Evolutionary conservation across 1,139 yeast species (phyloP).

Genomic region (Komagataea norvegica): DNA sequence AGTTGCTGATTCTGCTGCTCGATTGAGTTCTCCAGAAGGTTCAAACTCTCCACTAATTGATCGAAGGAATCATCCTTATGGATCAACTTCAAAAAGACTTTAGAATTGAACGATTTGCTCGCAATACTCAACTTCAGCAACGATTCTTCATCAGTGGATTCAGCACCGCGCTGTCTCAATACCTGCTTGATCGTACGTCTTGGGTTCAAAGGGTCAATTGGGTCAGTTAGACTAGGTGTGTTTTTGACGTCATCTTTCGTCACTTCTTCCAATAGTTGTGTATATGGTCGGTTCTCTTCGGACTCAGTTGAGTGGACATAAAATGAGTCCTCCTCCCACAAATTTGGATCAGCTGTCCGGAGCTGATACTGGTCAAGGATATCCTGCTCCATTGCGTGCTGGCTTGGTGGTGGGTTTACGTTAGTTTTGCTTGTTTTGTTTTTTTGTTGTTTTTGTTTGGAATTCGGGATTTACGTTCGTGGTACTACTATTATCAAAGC

Average conservation of each 20-base stretch:
- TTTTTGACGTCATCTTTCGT: constrained; percentile 18
- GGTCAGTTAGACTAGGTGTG: constrained; percentile 23
- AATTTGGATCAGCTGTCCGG: constrained; percentile 35
- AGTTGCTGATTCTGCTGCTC: constrained; percentile 63
- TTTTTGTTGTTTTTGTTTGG: constrained; percentile 1
- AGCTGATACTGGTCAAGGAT: constrained; percentile 39
- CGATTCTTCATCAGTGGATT: constrained; percentile 36
- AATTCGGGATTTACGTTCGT: background rate
- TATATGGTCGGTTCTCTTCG: constrained; percentile 7
- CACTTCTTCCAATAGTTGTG: constrained; percentile 10
- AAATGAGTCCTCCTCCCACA: constrained; percentile 33
- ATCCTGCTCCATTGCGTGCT: constrained; percentile 25
- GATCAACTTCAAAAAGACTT: constrained; percentile 60
- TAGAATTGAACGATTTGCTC: constrained; percentile 69
- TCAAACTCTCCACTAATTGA: constrained; percentile 53
- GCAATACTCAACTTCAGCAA: constrained; percentile 58
- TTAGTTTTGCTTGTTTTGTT: background rate
- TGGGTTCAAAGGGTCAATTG: constrained; percentile 54
- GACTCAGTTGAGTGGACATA: constrained; percentile 22
- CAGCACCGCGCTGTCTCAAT: constrained; percentile 36
- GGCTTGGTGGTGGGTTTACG: background rate
- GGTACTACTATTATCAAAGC: no score
- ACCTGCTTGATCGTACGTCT: constrained; percentile 42
- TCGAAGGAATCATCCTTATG: constrained; percentile 69
- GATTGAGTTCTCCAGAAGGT: constrained; percentile 55